These are phyloP conservation scores for Aulographum hederae DNA, from an alignment of 2,329 filamentous ascomycete species.

Conservation along the genomic window DNA sequence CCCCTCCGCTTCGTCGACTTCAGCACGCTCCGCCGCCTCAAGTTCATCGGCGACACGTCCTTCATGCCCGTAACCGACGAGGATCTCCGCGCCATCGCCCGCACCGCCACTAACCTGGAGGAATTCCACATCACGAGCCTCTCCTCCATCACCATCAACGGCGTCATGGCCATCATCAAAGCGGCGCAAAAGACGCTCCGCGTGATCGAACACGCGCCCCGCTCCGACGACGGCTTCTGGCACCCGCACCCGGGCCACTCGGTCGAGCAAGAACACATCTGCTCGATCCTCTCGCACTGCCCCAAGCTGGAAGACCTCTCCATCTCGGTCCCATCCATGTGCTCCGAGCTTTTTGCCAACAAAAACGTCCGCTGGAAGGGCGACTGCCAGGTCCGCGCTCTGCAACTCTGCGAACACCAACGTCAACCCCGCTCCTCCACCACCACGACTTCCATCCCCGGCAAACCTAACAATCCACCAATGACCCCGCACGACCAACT, in stretches of 20 bases:
- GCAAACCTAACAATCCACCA: constrained; percentile 7
- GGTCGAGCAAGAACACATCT: constrained; percentile 22
- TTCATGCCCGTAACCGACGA: constrained; percentile 32
- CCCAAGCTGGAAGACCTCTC: constrained; percentile 29
- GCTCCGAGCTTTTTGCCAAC: constrained; percentile 26
- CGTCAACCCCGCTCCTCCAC: constrained; percentile 16
- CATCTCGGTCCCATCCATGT: constrained; percentile 29
- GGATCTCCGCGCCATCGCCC: constrained; percentile 30
- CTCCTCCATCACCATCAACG: constrained; percentile 32
- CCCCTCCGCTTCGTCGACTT: constrained; percentile 31
- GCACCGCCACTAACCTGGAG: constrained; percentile 30
- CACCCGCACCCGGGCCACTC: constrained; percentile 28
- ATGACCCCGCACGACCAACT: constrained; percentile 13
- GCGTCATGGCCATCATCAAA: constrained; percentile 31
- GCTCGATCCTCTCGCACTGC: constrained; percentile 26
- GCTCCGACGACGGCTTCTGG: constrained; percentile 31
- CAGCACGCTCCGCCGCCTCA: constrained; percentile 28
- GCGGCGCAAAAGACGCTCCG: constrained; percentile 28
- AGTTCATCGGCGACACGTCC: constrained; percentile 35
- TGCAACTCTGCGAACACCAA: constrained; percentile 27
- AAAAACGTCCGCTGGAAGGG: constrained; percentile 24
- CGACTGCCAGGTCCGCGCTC: constrained; percentile 30
- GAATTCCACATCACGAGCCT: constrained; percentile 35
- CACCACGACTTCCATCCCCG: constrained; percentile 10
- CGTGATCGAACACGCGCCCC: constrained; percentile 34